Conservation (phyloP, 2,329 filamentous ascomycete species). For the Monosporascus ibericus region DNA sequence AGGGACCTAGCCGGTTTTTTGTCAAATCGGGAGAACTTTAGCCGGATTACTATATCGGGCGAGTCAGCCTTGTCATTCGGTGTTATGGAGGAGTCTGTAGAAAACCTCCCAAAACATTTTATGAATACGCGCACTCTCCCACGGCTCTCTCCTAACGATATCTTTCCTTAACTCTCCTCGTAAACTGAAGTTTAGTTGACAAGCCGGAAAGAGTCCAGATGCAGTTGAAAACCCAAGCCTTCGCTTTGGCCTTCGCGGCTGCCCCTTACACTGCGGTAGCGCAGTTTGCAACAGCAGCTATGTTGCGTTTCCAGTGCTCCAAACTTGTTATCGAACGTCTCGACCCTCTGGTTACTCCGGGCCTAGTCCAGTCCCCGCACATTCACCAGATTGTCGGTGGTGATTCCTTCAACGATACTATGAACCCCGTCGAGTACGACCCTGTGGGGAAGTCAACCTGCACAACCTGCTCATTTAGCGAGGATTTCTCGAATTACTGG, state of each 20-base stretch:
- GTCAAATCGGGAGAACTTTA: background rate
- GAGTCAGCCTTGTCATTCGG: background rate
- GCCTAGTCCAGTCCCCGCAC: slow-evolving; percentile 16
- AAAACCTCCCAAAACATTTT: background rate
- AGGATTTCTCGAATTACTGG: slow-evolving; percentile 22
- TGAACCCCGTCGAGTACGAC: slow-evolving; percentile 12
- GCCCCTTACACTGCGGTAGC: slow-evolving; percentile 11
- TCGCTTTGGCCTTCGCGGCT: slow-evolving; percentile 11
- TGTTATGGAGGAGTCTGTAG: background rate
- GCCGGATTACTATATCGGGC: background rate
- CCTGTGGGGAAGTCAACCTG: slow-evolving; percentile 15
- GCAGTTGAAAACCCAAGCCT: slow-evolving; percentile 11
- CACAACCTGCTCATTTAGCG: slow-evolving; percentile 19
- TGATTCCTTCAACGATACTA: slow-evolving; percentile 18
- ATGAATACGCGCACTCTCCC: background rate
- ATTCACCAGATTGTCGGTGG: slow-evolving; percentile 19
- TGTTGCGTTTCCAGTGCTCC: slow-evolving; percentile 18
- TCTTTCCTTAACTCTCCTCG: background rate
- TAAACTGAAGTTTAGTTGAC: background rate
- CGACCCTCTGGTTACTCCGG: slow-evolving; percentile 17
- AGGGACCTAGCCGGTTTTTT: too few species aligned
- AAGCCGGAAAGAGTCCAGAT: slow-evolving; percentile 2
- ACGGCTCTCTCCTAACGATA: background rate
- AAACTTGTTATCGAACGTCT: slow-evolving; percentile 22
- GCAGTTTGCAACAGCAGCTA: slow-evolving; percentile 14